Percentiles rank a stretch among this genome's conserved stretches.
Evolutionary conservation across 768 basidiomycete species (phyloP).

Genomic region (Lyophyllum shimeji): DNA sequence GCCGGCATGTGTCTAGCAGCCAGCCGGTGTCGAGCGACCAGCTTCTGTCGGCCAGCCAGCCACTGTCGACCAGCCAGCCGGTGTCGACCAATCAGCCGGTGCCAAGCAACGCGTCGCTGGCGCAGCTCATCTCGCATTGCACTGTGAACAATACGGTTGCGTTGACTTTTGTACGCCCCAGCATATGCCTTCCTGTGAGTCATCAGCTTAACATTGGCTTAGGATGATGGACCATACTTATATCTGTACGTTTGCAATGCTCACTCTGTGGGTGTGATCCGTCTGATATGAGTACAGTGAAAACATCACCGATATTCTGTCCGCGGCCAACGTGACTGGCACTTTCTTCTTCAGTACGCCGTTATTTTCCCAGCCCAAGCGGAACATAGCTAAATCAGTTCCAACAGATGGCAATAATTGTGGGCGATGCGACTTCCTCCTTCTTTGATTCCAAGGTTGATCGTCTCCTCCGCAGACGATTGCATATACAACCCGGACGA

Average conservation of each 20-base stretch:
- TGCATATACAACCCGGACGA: conserved; percentile 39
- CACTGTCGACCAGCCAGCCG: no score
- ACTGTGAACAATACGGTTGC: conserved; percentile 23
- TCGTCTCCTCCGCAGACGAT: conserved; percentile 21
- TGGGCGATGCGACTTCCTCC: conserved; percentile 12
- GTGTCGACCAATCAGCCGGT: no score
- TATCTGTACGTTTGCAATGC: conserved; percentile 16
- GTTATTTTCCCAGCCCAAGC: not conserved
- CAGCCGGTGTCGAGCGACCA: no score
- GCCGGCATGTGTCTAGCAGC: no score
- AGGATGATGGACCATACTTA: conserved; percentile 23
- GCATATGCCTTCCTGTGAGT: not conserved
- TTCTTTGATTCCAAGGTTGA: not conserved
- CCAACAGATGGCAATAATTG: conserved; percentile 39
- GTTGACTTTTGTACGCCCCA: conserved; percentile 23
- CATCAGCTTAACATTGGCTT: not conserved
- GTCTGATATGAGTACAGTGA: conserved; percentile 20
- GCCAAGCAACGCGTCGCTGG: conserved; percentile 13
- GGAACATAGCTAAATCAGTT: not conserved
- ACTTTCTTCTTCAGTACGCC: conserved; percentile 46
- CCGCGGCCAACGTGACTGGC: conserved; percentile 32
- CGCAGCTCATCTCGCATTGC: conserved; percentile 22
- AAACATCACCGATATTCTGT: conserved; percentile 34
- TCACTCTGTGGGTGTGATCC: not conserved
- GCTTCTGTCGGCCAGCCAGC: no score